Conservation (phyloP, 2,329 filamentous ascomycete genomes). For the Cephalotrichum gorgonifer region DNA sequence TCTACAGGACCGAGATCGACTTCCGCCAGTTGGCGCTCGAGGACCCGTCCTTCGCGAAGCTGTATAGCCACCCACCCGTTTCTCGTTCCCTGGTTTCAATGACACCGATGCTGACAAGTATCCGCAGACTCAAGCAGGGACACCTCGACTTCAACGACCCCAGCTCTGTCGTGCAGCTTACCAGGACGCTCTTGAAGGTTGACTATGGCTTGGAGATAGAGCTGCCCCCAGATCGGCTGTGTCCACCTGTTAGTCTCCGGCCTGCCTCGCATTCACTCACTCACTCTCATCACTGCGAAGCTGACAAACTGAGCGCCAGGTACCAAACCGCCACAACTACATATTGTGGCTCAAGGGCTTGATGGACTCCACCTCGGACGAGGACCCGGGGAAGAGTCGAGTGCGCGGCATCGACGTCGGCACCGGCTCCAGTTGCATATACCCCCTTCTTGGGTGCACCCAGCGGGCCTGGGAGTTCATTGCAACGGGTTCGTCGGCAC, state of each 20-base stretch:
- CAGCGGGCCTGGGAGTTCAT: slow-evolving; percentile 66
- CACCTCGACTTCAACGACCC: slow-evolving; percentile 77
- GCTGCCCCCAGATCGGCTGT: slow-evolving; percentile 69
- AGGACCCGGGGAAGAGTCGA: slow-evolving; percentile 27
- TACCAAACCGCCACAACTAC: slow-evolving; percentile 70
- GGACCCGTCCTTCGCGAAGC: slow-evolving; percentile 28
- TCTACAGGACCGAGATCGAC: slow-evolving; percentile 30
- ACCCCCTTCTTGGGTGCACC: slow-evolving; percentile 68
- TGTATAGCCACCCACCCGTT: slow-evolving; percentile 20
- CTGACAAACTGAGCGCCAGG: slow-evolving; percentile 23
- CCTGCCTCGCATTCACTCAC: not conserved
- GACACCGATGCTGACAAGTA: not conserved
- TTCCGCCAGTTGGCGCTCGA: slow-evolving; percentile 30
- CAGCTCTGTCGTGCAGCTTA: slow-evolving; percentile 66
- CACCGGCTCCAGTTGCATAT: slow-evolving; percentile 85
- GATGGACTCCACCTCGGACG: slow-evolving; percentile 58
- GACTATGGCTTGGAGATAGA: slow-evolving; percentile 66
- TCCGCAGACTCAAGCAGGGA: slow-evolving; percentile 26
- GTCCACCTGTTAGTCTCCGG: slow-evolving; percentile 63
- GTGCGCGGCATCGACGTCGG: slow-evolving; percentile 74
- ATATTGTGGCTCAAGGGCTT: slow-evolving; percentile 80
- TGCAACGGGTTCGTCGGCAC: slow-evolving; percentile 38
- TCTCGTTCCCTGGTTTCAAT: not conserved
- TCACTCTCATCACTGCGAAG: not conserved
- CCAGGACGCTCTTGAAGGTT: slow-evolving; percentile 62